Conservation (phyloP, 1,284 basidiomycete species). For the Microbotryum scabiosae region DNA sequence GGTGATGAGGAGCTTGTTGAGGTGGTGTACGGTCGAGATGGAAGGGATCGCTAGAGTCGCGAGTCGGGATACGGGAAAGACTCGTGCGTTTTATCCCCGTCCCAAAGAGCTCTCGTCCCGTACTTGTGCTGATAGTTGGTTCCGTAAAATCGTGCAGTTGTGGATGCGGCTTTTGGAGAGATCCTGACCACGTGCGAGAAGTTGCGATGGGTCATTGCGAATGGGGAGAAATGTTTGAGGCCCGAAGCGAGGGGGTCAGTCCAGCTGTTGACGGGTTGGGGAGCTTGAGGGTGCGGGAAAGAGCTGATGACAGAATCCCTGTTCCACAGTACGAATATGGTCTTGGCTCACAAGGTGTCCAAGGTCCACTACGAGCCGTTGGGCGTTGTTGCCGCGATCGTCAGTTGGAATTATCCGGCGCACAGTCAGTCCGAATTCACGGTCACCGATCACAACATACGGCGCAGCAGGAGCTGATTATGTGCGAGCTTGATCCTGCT, state of each 20-base stretch:
- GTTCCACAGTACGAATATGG: slow-evolving; percentile 51
- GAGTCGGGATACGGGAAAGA: slow-evolving; percentile 92
- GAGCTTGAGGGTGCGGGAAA: neutral
- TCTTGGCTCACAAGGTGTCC: slow-evolving; percentile 72
- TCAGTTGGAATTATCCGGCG: slow-evolving; percentile 68
- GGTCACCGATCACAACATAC: neutral
- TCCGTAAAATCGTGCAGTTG: slow-evolving; percentile 46
- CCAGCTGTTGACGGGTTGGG: slow-evolving; percentile 36
- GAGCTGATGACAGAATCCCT: slow-evolving; percentile 7
- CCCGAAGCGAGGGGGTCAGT: slow-evolving; percentile 56
- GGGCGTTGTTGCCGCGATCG: slow-evolving; percentile 85
- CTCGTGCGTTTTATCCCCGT: slow-evolving; percentile 54
- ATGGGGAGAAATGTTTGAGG: slow-evolving; percentile 64
- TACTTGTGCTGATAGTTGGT: neutral
- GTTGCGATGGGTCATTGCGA: slow-evolving; percentile 58
- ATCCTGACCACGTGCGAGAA: slow-evolving; percentile 82
- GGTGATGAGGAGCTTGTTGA: slow-evolving; percentile 72
- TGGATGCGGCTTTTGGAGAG: slow-evolving; percentile 83
- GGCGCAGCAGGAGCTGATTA: neutral
- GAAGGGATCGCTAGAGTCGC: slow-evolving; percentile 79
- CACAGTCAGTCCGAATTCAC: slow-evolving; percentile 45
- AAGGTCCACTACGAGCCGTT: slow-evolving; percentile 81
- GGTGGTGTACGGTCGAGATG: slow-evolving; percentile 84
- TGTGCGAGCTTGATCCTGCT: neutral
- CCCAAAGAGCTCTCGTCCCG: neutral